phyloP scores from a whole-genome alignment of 345 rosid species.

The Excoecaria agallocha region DNA sequence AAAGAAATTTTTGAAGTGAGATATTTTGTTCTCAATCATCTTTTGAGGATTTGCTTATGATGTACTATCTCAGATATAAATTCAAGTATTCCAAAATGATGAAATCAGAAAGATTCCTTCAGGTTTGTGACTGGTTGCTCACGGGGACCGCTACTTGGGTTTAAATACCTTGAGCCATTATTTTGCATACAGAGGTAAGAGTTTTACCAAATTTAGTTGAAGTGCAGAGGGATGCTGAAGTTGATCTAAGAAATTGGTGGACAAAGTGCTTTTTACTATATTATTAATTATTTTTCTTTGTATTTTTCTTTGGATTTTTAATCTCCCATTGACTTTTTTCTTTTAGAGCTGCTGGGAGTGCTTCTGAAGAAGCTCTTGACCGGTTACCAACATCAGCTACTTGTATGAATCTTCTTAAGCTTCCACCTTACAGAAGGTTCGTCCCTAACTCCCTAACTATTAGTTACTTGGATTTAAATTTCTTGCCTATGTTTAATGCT shows the following conservation, averaged over 20 bases:
- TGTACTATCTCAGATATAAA: conserved; percentile 5
- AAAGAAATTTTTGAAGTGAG: conserved; percentile 92
- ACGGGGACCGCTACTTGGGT: conserved; percentile 93
- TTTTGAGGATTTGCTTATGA: background rate
- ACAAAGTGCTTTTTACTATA: background rate
- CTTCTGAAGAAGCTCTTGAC: conserved; percentile 73
- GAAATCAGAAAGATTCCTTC: conserved; percentile 14
- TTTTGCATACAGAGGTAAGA: conserved; percentile 93
- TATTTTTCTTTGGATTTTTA: background rate
- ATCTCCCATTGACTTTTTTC: conserved; percentile 4
- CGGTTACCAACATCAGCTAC: conserved; percentile 95
- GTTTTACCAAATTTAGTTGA: conserved; percentile 14
- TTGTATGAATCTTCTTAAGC: conserved; percentile 98
- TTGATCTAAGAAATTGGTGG: background rate
- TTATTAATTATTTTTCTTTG: background rate
- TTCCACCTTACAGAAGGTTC: conserved; percentile 96
- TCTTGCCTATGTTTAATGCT: background rate
- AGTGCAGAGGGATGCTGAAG: conserved; percentile 11
- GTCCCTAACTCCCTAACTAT: conserved; percentile 19
- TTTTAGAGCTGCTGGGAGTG: conserved; percentile 58
- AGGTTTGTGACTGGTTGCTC: conserved; percentile 99
- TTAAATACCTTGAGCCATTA: conserved; percentile 80
- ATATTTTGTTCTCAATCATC: background rate
- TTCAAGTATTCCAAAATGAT: conserved; percentile 12
- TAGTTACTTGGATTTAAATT: background rate